Base-by-base conservation (phyloP, 2,329 filamentous ascomycete genomes). In the Rhynchosporium graminicola region DNA sequence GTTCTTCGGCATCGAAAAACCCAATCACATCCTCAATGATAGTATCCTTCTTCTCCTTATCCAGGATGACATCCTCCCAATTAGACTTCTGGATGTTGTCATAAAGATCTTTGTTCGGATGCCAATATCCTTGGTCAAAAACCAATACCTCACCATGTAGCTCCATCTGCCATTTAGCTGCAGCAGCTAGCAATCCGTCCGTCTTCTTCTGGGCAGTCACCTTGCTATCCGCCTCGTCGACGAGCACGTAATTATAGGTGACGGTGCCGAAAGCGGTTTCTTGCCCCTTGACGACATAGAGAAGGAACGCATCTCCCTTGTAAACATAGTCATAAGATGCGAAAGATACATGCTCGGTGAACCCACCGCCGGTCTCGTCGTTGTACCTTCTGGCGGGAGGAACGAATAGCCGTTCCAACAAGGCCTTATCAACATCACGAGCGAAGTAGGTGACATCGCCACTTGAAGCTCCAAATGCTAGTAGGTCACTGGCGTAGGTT, bases 61-160 rank as follows among this genome's bases (percentile, higher is more conserved):
- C 84, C 7, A 91, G 78, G 54, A 91, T 90, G 2, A 91, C 87
- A 66, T 83, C 81, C 10, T 85, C 81, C 87, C 87, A 90, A 33
- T 78, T 79, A 0, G 84, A 76, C 51, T 83, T 81, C 70, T 80
- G 77, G 15, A 82, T 76, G 70, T 80, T 85, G 8, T 82, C 70
- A 74, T 80, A 91, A 28, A 91, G 77, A 65, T 86, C 83, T 3
- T 75, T 76, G 70, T 78, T 84, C 76, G 89, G 89, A 70, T 81
- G 76, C 87, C 88, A 91, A 45, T 63, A 77, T 3, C 86, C 85
- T 13, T 79, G 71, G 66, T 90, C 87, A 68, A 84, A 90, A 0
- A 91, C 84, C 78, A 85, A 86, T 36, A 90, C 81, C 74, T 89
- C 85, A 31, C 84, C 76, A 69, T 87, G 86, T 26, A 89, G 74